Percentiles rank a stretch among this genome's conserved stretches.
Conservation (phyloP, 345 rosid species). For the Limnanthes douglasii region DNA sequence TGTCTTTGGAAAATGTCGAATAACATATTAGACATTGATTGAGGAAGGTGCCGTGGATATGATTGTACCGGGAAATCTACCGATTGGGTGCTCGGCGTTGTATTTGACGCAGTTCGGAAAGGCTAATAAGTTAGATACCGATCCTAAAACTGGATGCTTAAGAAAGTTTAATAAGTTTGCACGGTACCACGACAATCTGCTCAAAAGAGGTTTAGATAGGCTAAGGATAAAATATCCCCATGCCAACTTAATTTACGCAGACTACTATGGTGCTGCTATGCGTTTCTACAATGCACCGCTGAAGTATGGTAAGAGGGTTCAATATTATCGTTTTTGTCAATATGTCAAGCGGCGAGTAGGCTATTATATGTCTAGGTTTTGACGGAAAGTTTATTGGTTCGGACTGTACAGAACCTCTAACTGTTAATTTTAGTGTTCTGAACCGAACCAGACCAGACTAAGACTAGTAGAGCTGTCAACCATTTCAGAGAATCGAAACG, state of each 20-base stretch:
- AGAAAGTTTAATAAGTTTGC: slow-evolving; percentile 30
- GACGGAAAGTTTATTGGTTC: not conserved
- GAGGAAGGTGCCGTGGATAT: slow-evolving; percentile 53
- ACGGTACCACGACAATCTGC: slow-evolving; percentile 30
- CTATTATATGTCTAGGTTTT: too few species aligned
- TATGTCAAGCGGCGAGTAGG: too few species aligned
- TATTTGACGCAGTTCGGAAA: slow-evolving; percentile 32
- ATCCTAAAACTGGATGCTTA: slow-evolving; percentile 32
- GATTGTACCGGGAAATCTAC: slow-evolving; percentile 55
- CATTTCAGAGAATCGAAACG: too few species aligned
- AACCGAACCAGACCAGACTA: too few species aligned
- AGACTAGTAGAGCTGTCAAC: too few species aligned
- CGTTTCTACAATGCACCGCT: slow-evolving; percentile 24
- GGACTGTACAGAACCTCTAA: not conserved
- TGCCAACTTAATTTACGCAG: slow-evolving; percentile 36
- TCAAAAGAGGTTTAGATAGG: slow-evolving; percentile 18
- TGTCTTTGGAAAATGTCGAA: too few species aligned
- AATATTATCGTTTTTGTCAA: too few species aligned
- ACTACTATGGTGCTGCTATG: slow-evolving; percentile 31
- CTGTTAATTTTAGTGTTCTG: too few species aligned
- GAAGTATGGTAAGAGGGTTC: slow-evolving; percentile 28
- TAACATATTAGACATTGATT: slow-evolving; percentile 30
- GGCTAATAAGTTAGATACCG: slow-evolving; percentile 19
- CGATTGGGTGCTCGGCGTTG: slow-evolving; percentile 52
- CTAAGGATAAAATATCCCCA: slow-evolving; percentile 32